These are phyloP conservation scores for Aspergillus brasiliensis DNA, from an alignment of 2,329 filamentous ascomycete species.

Conservation along the genomic window DNA sequence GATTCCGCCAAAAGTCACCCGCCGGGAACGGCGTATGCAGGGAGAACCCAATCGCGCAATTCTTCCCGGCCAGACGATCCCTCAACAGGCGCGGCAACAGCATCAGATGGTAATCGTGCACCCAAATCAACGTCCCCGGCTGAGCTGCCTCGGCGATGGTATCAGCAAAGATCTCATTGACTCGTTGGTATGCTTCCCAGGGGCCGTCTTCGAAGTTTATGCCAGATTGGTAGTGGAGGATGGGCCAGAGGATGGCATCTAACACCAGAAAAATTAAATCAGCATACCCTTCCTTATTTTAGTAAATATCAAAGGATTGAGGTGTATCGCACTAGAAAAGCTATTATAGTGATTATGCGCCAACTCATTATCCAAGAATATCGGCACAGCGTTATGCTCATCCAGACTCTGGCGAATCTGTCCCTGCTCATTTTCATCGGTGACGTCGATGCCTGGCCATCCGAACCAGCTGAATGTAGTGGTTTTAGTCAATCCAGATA, in stretches of 20 bases:
- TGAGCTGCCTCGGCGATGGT: conserved; percentile 77
- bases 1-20: conserved; percentile 87
- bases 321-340: conserved; percentile 73
- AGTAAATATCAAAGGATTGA: too few relatives aligned
- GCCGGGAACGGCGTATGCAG: conserved; percentile 92
- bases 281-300: too few relatives aligned
- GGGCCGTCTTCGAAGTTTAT: conserved; percentile 90
- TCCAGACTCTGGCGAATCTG: conserved; percentile 71
- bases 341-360: conserved; percentile 94
- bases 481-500: conserved; percentile 84
- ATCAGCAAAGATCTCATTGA: conserved; percentile 86
- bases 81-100: conserved; percentile 88
- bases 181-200: conserved; percentile 85
- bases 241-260: conserved; percentile 95
- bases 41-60: conserved; percentile 93
- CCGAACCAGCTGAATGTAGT: conserved; percentile 95
- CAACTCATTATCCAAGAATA: conserved; percentile 84
- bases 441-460: conserved; percentile 87
- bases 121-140: conserved; percentile 88
- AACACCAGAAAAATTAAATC: too few relatives aligned
- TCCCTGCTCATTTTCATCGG: conserved; percentile 68
- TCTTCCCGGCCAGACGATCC: conserved; percentile 71
- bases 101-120: conserved; percentile 96
- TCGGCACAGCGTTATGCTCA: conserved; percentile 78
- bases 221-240: conserved; percentile 94